A percentile compares a stretch with the other conserved stretches of the same genome.
Evolutionary conservation across 176 grass and related monocot genomes (phyloP).

Genomic region (Oryza glaberrima): DNA sequence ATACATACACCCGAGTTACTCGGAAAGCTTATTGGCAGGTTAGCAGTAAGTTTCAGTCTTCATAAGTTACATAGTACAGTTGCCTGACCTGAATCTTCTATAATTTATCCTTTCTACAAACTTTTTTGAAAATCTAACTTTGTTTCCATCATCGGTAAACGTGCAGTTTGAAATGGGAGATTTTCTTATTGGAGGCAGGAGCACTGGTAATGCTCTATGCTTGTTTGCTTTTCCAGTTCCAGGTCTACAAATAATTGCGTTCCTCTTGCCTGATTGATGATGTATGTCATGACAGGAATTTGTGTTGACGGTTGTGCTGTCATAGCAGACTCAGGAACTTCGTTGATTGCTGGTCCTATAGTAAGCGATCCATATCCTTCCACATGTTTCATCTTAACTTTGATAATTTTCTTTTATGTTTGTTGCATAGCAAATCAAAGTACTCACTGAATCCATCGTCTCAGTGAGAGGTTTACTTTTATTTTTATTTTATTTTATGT

Average conservation of each 20-base stretch:
- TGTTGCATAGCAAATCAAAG: background rate
- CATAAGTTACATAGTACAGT: background rate
- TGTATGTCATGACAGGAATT: conserved; percentile 54
- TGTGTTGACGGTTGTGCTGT: conserved; percentile 77
- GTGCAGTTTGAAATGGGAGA: conserved; percentile 92
- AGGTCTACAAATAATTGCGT: background rate
- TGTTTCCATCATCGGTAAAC: background rate
- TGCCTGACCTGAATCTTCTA: background rate
- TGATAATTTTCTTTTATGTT: background rate
- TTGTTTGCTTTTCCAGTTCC: conserved; percentile 2
- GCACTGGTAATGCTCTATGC: conserved; percentile 56
- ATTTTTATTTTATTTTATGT: too few relatives aligned
- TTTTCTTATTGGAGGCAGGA: conserved; percentile 59
- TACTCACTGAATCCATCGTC: background rate
- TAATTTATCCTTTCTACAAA: background rate
- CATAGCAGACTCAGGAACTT: conserved; percentile 94
- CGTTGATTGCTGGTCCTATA: conserved; percentile 83
- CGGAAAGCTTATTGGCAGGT: conserved; percentile 93
- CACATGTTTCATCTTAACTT: conserved; percentile 5
- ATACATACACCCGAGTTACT: conserved; percentile 86
- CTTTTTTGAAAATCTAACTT: background rate
- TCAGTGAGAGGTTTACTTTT: background rate
- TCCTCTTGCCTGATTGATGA: conserved; percentile 23
- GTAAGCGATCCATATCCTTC: conserved; percentile 45
- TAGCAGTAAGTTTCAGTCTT: background rate